These are phyloP conservation scores for Naganishia vaughanmartiniae DNA, from an alignment of 768 basidiomycete genomes.

Conservation along the genomic window DNA sequence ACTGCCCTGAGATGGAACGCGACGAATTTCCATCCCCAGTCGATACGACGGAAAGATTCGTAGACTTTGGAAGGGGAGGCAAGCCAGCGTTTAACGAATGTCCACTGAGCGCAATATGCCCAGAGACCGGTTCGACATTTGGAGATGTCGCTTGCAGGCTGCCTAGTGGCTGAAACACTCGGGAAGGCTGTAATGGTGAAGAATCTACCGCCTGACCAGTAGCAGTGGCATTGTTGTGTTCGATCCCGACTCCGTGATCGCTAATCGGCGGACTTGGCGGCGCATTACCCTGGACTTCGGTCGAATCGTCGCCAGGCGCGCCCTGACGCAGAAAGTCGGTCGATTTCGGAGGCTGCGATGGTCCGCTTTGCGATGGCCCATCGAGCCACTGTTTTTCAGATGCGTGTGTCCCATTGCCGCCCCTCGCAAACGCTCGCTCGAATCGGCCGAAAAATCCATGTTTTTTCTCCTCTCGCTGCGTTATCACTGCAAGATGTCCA, in stretches of 20 bases:
- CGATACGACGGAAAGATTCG: not conserved
- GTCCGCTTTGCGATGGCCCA: not conserved
- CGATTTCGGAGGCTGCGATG: conserved; percentile 19
- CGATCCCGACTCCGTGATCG: conserved; percentile 33
- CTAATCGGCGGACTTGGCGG: conserved; percentile 51
- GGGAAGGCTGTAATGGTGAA: not conserved
- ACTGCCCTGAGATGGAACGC: conserved; percentile 18
- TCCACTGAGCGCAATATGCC: not conserved
- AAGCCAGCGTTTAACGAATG: not conserved
- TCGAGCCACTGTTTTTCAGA: not conserved
- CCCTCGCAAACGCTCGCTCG: conserved; percentile 27
- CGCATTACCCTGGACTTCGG: conserved; percentile 26
- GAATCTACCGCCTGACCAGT: conserved; percentile 1
- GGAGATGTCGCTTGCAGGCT: not conserved
- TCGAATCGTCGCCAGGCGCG: conserved; percentile 32
- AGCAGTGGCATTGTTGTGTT: not conserved
- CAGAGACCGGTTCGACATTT: not conserved
- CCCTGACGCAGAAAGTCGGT: conserved; percentile 6
- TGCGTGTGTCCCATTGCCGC: not conserved
- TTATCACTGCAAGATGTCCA: not conserved
- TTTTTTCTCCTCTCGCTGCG: conserved; percentile 7
- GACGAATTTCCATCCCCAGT: not conserved
- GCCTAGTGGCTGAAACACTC: not conserved
- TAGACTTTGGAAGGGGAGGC: not conserved
- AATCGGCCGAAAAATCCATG: conserved; percentile 18